Base-by-base conservation (phyloP, 2,329 filamentous ascomycete species). In the Cladosporium austrohemisphaericum region DNA sequence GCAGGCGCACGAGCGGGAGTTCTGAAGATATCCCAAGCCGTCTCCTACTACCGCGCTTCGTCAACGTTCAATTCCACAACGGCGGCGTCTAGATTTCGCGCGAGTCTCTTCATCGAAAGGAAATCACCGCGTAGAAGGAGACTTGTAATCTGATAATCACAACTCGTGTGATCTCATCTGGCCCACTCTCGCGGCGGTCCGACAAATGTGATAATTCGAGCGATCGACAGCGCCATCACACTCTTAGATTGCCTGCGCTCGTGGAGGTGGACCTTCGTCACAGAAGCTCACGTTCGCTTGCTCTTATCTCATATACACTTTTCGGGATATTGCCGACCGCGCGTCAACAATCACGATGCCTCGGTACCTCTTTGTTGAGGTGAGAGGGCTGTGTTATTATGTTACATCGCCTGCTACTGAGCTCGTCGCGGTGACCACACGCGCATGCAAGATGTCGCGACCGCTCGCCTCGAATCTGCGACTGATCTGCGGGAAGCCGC, bases 1-100 rank as follows among this genome's bases (percentile, higher is more conserved):
- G 23, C 37, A 29, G 6, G 33, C 18, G 44, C 44, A 47, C 44
- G 23, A 31, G 44, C 33, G 14, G 8, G 14, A 20, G 23, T 9
- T 20, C 33, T 47, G 44, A 47, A 47, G 44, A 47, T 31, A 28
- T 47, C 44, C 3, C 44, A 29, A 47, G 44, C 44, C 44, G 44
- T 47, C 33, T 38, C 41, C 22, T 33, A 47, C 33, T 47, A 31
- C 44, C 33, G 44, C 4, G 7, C 6, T 8, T 31, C n/a, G 18
- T 38, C 44, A 23, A 16, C 33, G 18, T 36, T 36, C 14, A 16
- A n/a, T n/a, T 11, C 8, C 18, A 13, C 23, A 31, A 31, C 44
- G 26, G 23, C 18, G 10, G 11, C 44, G 14, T 25, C 41, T 35
- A 36, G 41, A 45, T 35, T 16, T 35, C n/a, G 25, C 13, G 25